Conservation (phyloP, 2,329 filamentous ascomycete genomes). For the Pseudovirgaria hyperparasitica region DNA sequence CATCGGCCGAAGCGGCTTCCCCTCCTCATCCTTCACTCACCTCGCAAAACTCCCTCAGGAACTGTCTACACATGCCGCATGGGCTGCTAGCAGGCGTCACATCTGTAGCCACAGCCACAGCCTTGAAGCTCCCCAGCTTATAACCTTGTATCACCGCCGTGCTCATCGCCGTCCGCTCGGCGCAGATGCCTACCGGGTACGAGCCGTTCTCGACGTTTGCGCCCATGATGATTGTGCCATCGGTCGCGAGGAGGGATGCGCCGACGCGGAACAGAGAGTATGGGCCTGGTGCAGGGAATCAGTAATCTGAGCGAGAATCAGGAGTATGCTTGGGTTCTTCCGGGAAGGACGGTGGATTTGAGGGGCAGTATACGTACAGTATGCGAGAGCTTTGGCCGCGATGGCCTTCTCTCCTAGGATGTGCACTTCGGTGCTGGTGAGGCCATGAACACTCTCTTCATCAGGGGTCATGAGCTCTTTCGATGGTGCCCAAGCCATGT, state of each 20-base stretch:
- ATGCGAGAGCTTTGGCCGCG: slow-evolving; percentile 64
- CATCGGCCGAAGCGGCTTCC: slow-evolving; percentile 1
- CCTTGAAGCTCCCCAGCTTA: slow-evolving; percentile 37
- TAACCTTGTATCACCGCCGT: slow-evolving; percentile 57
- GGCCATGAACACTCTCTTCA: slow-evolving; percentile 35
- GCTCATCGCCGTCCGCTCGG: slow-evolving; percentile 74
- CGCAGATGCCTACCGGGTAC: slow-evolving; percentile 92
- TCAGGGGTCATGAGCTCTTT: too few relatives aligned
- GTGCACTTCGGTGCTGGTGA: slow-evolving; percentile 52
- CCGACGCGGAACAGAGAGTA: slow-evolving; percentile 92
- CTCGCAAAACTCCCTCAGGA: slow-evolving; percentile 39
- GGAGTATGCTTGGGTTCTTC: too few relatives aligned
- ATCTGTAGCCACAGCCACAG: slow-evolving; percentile 77
- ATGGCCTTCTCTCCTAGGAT: slow-evolving; percentile 49
- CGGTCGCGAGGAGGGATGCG: slow-evolving; percentile 54
- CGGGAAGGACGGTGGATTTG: too few relatives aligned
- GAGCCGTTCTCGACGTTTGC: slow-evolving; percentile 77
- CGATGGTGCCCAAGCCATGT: too few relatives aligned
- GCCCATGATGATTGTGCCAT: slow-evolving; percentile 47
- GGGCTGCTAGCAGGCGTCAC: slow-evolving; percentile 44
- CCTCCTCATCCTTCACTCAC: slow-evolving; percentile 13
- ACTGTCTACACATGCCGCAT: slow-evolving; percentile 94
- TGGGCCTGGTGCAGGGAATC: slow-evolving; percentile 40
- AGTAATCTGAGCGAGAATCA: too few relatives aligned
- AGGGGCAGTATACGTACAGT: slow-evolving; percentile 46